Conservation (phyloP, 73 alveolate genomes). For the Tetrahymena elliotti region DNA sequence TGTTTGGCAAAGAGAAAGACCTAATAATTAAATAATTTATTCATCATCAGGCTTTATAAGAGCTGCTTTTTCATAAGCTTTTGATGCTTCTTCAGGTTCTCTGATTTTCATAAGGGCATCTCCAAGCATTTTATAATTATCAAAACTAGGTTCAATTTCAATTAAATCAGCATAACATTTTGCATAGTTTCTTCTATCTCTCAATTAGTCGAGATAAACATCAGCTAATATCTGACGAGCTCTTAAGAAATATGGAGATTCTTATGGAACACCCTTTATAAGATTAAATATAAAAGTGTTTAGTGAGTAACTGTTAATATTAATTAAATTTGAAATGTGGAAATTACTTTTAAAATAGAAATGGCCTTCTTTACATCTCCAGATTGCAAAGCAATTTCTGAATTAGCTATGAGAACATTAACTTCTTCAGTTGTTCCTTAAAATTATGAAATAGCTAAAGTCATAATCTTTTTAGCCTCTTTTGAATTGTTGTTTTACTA, state of each 20-base stretch:
- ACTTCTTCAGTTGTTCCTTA: slow-evolving; percentile 81
- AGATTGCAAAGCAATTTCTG: slow-evolving; percentile 84
- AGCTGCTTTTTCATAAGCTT: slow-evolving; percentile 86
- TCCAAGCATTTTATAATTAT: slow-evolving; percentile 85
- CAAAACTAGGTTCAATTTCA: slow-evolving; percentile 78
- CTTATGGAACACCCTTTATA: slow-evolving; percentile 64
- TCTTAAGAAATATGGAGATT: slow-evolving; percentile 75
- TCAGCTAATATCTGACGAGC: slow-evolving; percentile 90
- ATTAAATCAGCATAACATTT: slow-evolving; percentile 89
- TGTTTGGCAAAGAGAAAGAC: slow-evolving; percentile 89
- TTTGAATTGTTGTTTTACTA: slow-evolving; percentile 58
- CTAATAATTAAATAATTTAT: slow-evolving; percentile 79
- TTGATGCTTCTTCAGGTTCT: slow-evolving; percentile 97
- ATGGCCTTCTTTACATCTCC: slow-evolving; percentile 97
- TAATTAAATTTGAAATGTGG: too few relatives aligned
- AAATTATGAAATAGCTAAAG: slow-evolving; percentile 75
- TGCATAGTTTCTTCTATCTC: slow-evolving; percentile 91
- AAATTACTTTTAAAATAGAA: slow-evolving; percentile 73
- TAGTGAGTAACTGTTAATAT: too few relatives aligned
- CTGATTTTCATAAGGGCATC: slow-evolving; percentile 93
- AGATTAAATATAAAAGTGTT: neutral
- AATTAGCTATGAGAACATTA: slow-evolving; percentile 64
- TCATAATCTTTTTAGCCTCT: slow-evolving; percentile 64
- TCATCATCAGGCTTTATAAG: slow-evolving; percentile 67
- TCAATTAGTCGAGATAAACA: slow-evolving; percentile 81